Conservation (phyloP, 768 basidiomycete genomes). For the Hygrophorus pudorinus region DNA sequence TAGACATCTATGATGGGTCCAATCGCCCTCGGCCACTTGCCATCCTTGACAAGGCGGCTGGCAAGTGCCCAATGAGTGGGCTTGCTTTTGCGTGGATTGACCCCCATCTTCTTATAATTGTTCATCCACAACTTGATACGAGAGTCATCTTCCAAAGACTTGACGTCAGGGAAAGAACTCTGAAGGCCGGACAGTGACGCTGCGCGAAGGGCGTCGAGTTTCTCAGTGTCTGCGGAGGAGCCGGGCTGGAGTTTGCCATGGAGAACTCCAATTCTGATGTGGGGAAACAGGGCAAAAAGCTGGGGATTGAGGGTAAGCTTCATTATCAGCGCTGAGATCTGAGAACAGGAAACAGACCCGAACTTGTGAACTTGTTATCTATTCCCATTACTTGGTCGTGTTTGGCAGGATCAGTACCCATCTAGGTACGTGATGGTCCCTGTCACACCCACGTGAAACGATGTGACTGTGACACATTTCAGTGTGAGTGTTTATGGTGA, state of each 20-base stretch:
- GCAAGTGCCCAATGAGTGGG: slow-evolving; percentile 1
- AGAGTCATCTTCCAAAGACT: slow-evolving; percentile 1
- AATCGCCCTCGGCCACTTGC: slow-evolving; percentile 2
- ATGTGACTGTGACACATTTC: no score
- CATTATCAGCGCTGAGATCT: no score
- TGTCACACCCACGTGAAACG: no score
- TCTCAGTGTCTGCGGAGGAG: background rate
- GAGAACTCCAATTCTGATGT: slow-evolving; percentile 1
- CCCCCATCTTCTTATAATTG: slow-evolving; percentile 2
- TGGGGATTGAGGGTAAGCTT: background rate
- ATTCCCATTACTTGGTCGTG: no score
- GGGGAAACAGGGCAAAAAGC: background rate
- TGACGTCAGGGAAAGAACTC: slow-evolving; percentile 1
- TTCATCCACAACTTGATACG: slow-evolving; percentile 3
- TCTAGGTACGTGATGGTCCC: no score
- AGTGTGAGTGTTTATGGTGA: no score
- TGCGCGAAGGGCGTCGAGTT: background rate
- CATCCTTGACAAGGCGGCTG: slow-evolving; percentile 2
- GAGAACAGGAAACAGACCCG: no score
- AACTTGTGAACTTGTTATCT: no score
- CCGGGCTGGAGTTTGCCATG: background rate
- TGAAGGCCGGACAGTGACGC: background rate
- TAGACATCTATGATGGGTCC: slow-evolving; percentile 2
- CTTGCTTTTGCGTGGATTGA: slow-evolving; percentile 2
- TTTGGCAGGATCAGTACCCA: no score